These are phyloP conservation scores for Thalassiosira profunda DNA, from an alignment of 108 stramenopile genomes.

Conservation along the genomic window DNA sequence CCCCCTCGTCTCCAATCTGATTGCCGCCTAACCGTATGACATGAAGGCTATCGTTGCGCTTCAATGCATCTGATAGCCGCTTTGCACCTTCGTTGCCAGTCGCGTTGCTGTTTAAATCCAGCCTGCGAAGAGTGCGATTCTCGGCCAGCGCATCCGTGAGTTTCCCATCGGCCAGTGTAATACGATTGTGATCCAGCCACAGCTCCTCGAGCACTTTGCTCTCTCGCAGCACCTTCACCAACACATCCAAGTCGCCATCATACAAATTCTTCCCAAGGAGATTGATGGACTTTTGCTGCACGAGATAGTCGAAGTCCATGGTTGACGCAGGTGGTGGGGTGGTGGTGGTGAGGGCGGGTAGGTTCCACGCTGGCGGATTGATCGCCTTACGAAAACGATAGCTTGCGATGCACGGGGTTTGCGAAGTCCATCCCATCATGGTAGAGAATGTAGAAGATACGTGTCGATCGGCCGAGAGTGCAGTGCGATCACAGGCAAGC, in stretches of 20 bases:
- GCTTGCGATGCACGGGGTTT: no score
- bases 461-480: no score
- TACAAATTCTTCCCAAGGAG: constrained; percentile 1
- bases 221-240: background rate
- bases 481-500: no score
- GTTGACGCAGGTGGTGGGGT: no score
- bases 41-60: background rate
- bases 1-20: constrained; percentile 6
- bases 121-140: background rate
- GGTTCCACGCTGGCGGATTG: no score
- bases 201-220: background rate
- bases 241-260: constrained; percentile 5
- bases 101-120: background rate
- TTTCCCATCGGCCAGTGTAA: background rate
- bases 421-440: no score
- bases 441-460: no score
- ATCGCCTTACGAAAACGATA: no score
- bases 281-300: background rate
- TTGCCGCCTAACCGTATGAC: no score
- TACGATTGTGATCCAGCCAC: background rate
- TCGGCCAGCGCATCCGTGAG: background rate
- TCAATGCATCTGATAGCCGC: background rate
- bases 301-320: background rate
- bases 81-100: background rate
- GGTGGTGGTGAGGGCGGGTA: no score